These are phyloP conservation scores for Thelonectria olida DNA, from an alignment of 2,329 filamentous ascomycete species.

Conservation along the genomic window DNA sequence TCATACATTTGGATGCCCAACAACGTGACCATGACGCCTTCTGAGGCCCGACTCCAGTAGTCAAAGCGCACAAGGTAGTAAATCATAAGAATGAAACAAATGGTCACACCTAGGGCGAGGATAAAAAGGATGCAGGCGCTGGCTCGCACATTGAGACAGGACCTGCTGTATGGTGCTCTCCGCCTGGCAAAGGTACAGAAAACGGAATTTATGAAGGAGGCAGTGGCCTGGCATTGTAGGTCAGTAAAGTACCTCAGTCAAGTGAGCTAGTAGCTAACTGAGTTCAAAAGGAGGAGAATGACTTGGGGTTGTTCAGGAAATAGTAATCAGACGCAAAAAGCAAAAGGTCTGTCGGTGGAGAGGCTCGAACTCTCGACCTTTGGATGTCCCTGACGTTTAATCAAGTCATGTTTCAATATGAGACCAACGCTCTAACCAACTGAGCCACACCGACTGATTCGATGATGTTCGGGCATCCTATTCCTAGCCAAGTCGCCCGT, in stretches of 20 bases:
- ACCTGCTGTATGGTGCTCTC: constrained; percentile 29
- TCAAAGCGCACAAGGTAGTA: constrained; percentile 29
- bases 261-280: too few relatives aligned
- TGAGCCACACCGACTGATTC: constrained; percentile 23
- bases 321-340: neutral
- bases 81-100: constrained; percentile 33
- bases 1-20: constrained; percentile 37
- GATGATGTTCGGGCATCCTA: neutral
- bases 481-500: constrained; percentile 5
- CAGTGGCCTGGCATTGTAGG: constrained; percentile 23
- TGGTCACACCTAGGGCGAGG: constrained; percentile 33
- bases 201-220: constrained; percentile 33
- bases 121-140: constrained; percentile 32
- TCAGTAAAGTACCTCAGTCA: neutral
- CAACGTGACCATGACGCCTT: constrained; percentile 35
- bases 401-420: constrained; percentile 21
- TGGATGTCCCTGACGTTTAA: constrained; percentile 22
- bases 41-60: constrained; percentile 26
- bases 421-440: constrained; percentile 26
- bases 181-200: constrained; percentile 33
- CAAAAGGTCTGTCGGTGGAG: constrained; percentile 20
- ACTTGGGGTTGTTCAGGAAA: neutral
- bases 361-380: constrained; percentile 26
- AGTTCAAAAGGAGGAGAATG: too few relatives aligned
- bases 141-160: constrained; percentile 26